Evolutionary conservation across 495 filamentous ascomycete species (phyloP).

Genomic region (Hypoxylon intermedium): DNA sequence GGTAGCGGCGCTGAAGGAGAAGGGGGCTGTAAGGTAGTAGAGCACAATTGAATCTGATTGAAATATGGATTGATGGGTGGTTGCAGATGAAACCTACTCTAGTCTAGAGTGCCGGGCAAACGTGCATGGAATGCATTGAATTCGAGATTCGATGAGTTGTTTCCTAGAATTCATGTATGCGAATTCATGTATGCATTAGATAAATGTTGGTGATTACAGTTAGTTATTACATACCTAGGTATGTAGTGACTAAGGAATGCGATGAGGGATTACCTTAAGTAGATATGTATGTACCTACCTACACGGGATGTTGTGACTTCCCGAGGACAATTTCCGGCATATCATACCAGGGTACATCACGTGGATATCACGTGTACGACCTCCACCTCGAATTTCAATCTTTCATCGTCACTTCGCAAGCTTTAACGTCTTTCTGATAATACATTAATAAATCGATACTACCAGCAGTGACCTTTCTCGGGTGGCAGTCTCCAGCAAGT

Average conservation of each 20-base stretch:
- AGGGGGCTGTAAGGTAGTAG: constrained; percentile 72
- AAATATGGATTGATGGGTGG: neutral
- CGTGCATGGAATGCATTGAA: too few species aligned
- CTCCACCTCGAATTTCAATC: constrained; percentile 36
- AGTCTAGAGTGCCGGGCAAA: too few species aligned
- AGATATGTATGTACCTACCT: too few species aligned
- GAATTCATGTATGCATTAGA: too few species aligned
- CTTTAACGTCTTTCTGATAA: constrained; percentile 11
- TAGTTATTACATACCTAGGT: too few species aligned
- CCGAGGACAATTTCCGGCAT: neutral
- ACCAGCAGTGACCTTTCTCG: neutral
- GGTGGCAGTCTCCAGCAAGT: neutral
- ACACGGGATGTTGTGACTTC: constrained; percentile 6
- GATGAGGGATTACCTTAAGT: too few species aligned
- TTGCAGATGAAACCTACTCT: neutral
- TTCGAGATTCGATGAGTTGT: too few species aligned
- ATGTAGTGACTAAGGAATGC: too few species aligned
- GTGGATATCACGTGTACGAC: constrained; percentile 36
- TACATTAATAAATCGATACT: neutral
- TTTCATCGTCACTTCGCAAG: constrained; percentile 18
- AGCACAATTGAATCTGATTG: neutral
- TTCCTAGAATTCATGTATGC: too few species aligned
- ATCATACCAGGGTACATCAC: constrained; percentile 38
- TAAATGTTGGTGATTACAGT: too few species aligned
- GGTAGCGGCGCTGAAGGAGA: constrained; percentile 67